Evolutionary conservation across 306 rosid species (phyloP).

Genomic region (Glycine soja): DNA sequence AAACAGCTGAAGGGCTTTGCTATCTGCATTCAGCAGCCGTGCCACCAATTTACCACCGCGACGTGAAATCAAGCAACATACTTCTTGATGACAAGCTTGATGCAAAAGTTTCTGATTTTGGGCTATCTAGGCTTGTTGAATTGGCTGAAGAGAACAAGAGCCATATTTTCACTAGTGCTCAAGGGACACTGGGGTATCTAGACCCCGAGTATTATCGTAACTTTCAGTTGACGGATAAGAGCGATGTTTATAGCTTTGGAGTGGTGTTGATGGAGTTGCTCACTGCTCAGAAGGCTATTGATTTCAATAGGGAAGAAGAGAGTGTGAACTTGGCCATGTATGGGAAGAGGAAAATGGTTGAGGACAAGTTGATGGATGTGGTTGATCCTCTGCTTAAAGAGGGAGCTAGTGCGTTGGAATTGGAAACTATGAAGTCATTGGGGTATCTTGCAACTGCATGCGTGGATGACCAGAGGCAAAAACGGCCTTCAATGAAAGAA

Average conservation of each 20-base stretch:
- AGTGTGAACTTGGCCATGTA: slow-evolving; percentile 68
- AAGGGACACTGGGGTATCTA: slow-evolving; percentile 63
- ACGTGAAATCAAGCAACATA: slow-evolving; percentile 67
- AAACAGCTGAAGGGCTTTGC: slow-evolving; percentile 59
- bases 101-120: slow-evolving; percentile 66
- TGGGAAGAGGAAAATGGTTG: slow-evolving; percentile 52
- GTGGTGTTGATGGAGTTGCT: slow-evolving; percentile 65
- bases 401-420: slow-evolving; percentile 48
- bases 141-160: slow-evolving; percentile 50
- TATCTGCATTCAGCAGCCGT: slow-evolving; percentile 61
- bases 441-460: slow-evolving; percentile 61
- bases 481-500: slow-evolving; percentile 69
- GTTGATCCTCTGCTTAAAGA: slow-evolving; percentile 58
- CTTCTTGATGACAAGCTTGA: slow-evolving; percentile 56
- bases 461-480: slow-evolving; percentile 62
- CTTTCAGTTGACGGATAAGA: slow-evolving; percentile 66
- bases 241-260: slow-evolving; percentile 70
- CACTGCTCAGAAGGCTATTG: slow-evolving; percentile 61
- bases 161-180: slow-evolving; percentile 61
- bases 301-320: slow-evolving; percentile 65
- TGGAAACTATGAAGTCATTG: slow-evolving; percentile 60
- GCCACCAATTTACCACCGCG: slow-evolving; percentile 66
- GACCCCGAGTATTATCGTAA: slow-evolving; percentile 62
- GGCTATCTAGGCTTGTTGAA: slow-evolving; percentile 64
- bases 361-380: slow-evolving; percentile 57